Evolutionary conservation across 106 monocot genomes (phyloP).

Genomic region (Acanthochlamys bracteata): DNA sequence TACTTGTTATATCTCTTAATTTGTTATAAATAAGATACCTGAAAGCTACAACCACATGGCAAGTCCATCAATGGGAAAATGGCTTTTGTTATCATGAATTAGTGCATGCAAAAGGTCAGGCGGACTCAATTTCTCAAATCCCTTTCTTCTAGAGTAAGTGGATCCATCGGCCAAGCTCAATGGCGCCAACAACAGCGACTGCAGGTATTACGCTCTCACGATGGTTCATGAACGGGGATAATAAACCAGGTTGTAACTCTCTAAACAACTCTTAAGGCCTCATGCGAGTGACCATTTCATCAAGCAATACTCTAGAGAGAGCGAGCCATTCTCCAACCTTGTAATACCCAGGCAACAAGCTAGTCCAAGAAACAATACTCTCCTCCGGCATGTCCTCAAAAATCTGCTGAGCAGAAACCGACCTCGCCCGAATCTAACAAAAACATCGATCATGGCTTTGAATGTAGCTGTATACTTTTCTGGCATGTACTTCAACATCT

Average conservation of each 20-base stretch:
- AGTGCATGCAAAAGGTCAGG: too few relatives aligned
- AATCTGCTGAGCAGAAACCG: conserved; percentile 22
- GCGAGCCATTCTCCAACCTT: conserved; percentile 13
- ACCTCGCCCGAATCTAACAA: conserved; percentile 29
- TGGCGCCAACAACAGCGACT: too few relatives aligned
- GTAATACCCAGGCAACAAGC: conserved; percentile 35
- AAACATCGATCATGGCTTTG: conserved; percentile 44
- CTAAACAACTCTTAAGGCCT: background rate
- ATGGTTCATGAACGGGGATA: background rate
- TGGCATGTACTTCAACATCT: conserved; percentile 28
- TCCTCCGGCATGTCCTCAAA: conserved; percentile 30
- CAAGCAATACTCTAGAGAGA: background rate
- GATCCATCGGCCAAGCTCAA: too few relatives aligned
- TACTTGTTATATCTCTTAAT: too few relatives aligned
- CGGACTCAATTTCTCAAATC: too few relatives aligned
- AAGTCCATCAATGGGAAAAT: too few relatives aligned
- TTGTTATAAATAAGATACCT: too few relatives aligned
- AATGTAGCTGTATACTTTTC: conserved; percentile 35
- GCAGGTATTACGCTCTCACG: background rate
- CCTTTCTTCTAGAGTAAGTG: too few relatives aligned
- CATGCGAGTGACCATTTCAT: background rate
- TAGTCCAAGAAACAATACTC: conserved; percentile 51
- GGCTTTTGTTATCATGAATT: too few relatives aligned
- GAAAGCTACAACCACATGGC: too few relatives aligned
- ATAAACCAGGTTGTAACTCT: background rate